A percentile compares a stretch with the other conserved stretches of the same genome.
Evolutionary conservation across 352 stramenopile genomes (phyloP).

Genomic region (Pythium apleroticum): DNA sequence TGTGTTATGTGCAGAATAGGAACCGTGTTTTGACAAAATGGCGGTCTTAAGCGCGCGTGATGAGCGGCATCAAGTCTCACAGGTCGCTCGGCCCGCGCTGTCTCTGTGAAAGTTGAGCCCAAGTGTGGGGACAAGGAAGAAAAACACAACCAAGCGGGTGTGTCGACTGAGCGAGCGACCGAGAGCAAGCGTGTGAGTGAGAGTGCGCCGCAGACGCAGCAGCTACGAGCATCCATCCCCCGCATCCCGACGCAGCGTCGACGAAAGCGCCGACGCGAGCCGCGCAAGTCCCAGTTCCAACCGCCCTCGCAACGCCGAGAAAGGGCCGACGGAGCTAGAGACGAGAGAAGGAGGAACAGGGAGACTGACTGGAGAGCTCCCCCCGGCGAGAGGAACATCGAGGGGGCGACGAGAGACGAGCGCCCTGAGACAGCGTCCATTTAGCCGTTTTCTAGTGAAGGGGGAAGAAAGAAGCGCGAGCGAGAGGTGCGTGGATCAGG

Average conservation of each 20-base stretch:
- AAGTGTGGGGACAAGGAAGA: conserved; percentile 38
- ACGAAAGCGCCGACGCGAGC: neutral
- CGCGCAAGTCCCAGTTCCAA: neutral
- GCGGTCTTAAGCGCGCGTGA: neutral
- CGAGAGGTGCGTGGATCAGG: conserved; percentile 16
- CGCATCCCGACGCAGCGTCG: neutral
- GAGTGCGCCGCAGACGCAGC: neutral
- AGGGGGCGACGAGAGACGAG: conserved; percentile 7
- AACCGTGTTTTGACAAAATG: conserved; percentile 23
- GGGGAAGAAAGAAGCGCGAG: conserved; percentile 9
- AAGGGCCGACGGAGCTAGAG: neutral
- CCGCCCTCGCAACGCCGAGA: neutral
- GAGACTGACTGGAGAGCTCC: neutral
- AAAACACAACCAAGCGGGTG: conserved; percentile 28
- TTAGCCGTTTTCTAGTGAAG: neutral
- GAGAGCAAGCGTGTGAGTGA: conserved; percentile 6
- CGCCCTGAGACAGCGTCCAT: neutral
- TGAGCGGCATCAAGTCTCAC: conserved; percentile 28
- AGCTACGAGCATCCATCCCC: neutral
- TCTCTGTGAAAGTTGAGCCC: conserved; percentile 27
- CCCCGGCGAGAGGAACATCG: neutral
- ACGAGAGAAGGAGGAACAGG: neutral
- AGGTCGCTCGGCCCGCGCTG: conserved; percentile 25
- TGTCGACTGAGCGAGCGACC: conserved; percentile 7
- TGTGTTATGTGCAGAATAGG: too few species aligned